Evolutionary conservation across 2,329 filamentous ascomycete species (phyloP).

Genomic region (Scleromitrula shiraiana): DNA sequence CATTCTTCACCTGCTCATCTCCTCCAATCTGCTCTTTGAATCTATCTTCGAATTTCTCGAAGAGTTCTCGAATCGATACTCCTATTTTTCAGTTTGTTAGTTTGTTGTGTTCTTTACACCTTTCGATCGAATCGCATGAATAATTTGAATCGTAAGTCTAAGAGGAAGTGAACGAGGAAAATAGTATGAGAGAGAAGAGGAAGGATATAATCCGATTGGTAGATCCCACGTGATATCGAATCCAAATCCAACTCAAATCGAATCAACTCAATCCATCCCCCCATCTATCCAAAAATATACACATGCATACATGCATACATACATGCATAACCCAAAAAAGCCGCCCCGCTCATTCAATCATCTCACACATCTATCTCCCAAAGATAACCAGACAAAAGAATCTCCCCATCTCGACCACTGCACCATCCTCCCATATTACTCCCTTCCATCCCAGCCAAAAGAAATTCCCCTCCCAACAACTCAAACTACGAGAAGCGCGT

Average conservation of each 20-base stretch:
- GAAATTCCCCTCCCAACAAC: too few relatives aligned
- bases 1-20: slow-evolving; percentile 5
- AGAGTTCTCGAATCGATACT: slow-evolving; percentile 12
- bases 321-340: not conserved
- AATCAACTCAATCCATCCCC: not conserved
- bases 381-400: not conserved
- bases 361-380: too few relatives aligned
- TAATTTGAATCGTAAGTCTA: too few relatives aligned
- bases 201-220: not conserved
- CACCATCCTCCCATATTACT: slow-evolving; percentile 2
- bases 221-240: slow-evolving; percentile 7
- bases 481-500: too few relatives aligned
- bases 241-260: not conserved
- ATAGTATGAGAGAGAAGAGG: too few relatives aligned
- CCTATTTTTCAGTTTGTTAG: too few relatives aligned
- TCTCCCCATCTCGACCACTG: slow-evolving; percentile 1
- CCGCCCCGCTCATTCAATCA: too few relatives aligned
- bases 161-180: too few relatives aligned
- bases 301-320: not conserved
- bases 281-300: too few relatives aligned
- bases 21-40: not conserved
- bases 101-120: too few relatives aligned
- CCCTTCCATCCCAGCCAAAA: too few relatives aligned
- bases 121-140: too few relatives aligned
- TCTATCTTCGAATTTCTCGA: slow-evolving; percentile 5